phyloP scores from a whole-genome alignment of 2,329 filamentous ascomycete species.

The Colletotrichum graminicola region DNA sequence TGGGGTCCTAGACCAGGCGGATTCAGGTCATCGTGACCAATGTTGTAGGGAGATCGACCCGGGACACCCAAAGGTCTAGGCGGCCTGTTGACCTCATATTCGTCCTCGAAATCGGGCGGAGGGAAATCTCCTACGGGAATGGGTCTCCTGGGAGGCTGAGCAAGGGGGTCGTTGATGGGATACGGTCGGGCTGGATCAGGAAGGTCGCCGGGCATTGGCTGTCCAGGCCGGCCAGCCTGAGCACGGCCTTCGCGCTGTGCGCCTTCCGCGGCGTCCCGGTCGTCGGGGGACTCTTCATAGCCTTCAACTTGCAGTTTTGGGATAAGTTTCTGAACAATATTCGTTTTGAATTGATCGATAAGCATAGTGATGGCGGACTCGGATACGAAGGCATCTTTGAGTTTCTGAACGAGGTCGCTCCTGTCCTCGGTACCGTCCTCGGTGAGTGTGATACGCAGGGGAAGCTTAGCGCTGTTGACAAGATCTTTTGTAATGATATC shows the following conservation, averaged over 20 bases:
- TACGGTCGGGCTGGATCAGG: conserved; percentile 75
- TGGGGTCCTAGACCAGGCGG: conserved; percentile 87
- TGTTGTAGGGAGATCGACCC: conserved; percentile 71
- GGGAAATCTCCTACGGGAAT: conserved; percentile 80
- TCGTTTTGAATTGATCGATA: conserved; percentile 77
- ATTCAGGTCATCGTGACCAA: conserved; percentile 89
- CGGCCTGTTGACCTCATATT: conserved; percentile 83
- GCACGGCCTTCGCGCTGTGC: conserved; percentile 56
- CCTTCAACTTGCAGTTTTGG: conserved; percentile 83
- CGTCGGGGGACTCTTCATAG: conserved; percentile 72
- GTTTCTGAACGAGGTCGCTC: conserved; percentile 59
- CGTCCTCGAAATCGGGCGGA: conserved; percentile 93
- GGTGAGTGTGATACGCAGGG: conserved; percentile 66
- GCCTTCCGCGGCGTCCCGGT: conserved; percentile 56
- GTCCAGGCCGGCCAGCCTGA: conserved; percentile 54
- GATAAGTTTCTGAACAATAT: conserved; percentile 86
- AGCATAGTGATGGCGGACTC: conserved; percentile 77
- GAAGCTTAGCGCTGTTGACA: conserved; percentile 70
- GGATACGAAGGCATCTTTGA: conserved; percentile 79
- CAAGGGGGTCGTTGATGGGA: conserved; percentile 75
- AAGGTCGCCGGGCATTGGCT: conserved; percentile 51
- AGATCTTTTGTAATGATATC: conserved; percentile 82
- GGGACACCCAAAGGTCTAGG: conserved; percentile 59
- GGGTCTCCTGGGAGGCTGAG: conserved; percentile 68
- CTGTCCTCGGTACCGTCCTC: conserved; percentile 62